Evolutionary conservation across 2,329 filamentous ascomycete genomes (phyloP), one percentile per base, ranked within the genome.

Genomic region (Calycina herbarum): DNA sequence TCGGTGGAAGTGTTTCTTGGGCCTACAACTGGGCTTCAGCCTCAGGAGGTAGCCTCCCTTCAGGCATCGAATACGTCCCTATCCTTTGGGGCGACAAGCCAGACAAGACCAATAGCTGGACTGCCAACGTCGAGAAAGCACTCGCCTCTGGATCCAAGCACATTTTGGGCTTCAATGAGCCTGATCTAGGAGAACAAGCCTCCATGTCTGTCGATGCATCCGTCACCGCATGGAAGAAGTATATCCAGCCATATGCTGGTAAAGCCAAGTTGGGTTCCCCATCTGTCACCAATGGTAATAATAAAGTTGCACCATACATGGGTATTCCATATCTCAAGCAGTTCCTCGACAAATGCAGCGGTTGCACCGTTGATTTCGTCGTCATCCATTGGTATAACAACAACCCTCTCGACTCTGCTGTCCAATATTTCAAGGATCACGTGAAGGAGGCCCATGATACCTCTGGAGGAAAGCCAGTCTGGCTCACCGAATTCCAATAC

Each of bases 81-180:
- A 90, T 86, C 78, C 84, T 91, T 59, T 91, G 86, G 88, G 83
- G 85, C 62, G 76, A 81, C 63, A 70, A 70, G 13, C 64, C 73
- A 10, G 76, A 77, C 13, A 81, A 84, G 76, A 81, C 81, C 64
- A 64, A 71, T 63, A 75, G 73, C 72, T 92, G 88, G 87, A 70
- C 73, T 38, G 57, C 67, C 15, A 81, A 83, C 68, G 86, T 82
- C 57, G 75, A 82, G 62, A 74, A 76, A 17, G 85, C 85, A 67
- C 82, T 90, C 67, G 71, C 76, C 61, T 75, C 75, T 13, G 89
- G 88, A 64, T 78, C 83, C 69, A 83, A 81, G 68, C 80, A 82
- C 71, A 76, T 91, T 64, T 82, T 91, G 73, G 82, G 83, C 76
- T 91, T 90, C 84, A 92, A 92, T 82, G 89, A 92, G 82, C 87